Evolutionary conservation across 73 alveolate genomes (phyloP).

Genomic region (Tetrahymena borealis): DNA sequence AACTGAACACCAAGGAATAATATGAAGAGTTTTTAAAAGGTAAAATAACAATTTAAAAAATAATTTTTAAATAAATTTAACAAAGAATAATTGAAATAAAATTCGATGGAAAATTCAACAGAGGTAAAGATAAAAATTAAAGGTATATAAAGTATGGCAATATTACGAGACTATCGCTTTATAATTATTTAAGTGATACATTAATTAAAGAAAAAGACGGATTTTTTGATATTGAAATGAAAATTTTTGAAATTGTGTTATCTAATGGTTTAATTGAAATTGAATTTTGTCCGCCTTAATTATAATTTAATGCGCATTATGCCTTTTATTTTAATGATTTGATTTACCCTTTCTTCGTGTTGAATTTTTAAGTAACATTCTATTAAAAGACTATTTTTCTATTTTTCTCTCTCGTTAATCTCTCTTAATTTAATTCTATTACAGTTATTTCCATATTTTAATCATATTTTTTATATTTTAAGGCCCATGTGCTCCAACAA

Average conservation of each 20-base stretch:
- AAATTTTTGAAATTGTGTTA: too few species aligned
- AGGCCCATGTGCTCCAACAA: constrained; percentile 42
- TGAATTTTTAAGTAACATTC: not conserved
- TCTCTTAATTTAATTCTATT: not conserved
- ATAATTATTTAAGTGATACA: too few species aligned
- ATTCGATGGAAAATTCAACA: not conserved
- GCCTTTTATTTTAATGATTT: too few species aligned
- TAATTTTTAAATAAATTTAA: not conserved
- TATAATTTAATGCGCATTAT: too few species aligned
- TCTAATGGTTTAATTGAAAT: too few species aligned
- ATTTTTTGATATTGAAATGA: too few species aligned
- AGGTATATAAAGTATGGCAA: too few species aligned
- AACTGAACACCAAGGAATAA: not conserved
- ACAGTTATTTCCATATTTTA: not conserved
- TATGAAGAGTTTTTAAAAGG: not conserved
- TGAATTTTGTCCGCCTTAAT: too few species aligned
- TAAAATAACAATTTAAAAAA: not conserved
- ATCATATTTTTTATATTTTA: not conserved
- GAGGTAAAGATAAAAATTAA: too few species aligned
- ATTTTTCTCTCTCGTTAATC: not conserved
- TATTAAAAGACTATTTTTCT: not conserved
- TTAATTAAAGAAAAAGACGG: too few species aligned
- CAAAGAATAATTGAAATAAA: not conserved
- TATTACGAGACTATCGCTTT: too few species aligned
- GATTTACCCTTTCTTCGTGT: not conserved